phyloP scores from a whole-genome alignment of 148 eudicot species.

The Chenopodium formosanum region DNA sequence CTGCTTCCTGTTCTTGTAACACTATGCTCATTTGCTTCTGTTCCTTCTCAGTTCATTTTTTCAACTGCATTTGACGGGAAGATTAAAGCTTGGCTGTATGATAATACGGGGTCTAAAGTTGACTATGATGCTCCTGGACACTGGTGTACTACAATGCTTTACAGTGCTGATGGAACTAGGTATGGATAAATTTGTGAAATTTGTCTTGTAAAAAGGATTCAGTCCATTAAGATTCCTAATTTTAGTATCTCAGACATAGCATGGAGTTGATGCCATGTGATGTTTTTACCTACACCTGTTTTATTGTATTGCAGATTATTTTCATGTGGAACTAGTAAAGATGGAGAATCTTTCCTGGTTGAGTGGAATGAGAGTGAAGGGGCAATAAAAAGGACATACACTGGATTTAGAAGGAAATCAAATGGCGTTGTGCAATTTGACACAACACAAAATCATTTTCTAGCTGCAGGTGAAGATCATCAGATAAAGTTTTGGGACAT shows the following conservation, averaged over 20 bases:
- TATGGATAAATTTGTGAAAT: constrained; percentile 22
- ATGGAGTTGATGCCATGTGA: neutral
- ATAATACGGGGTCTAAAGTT: constrained; percentile 81
- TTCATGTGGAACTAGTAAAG: constrained; percentile 96
- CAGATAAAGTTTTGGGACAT: constrained; percentile 95
- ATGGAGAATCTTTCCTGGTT: constrained; percentile 82
- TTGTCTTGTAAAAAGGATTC: neutral
- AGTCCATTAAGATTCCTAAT: neutral
- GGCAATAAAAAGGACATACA: constrained; percentile 71
- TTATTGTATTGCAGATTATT: constrained; percentile 52
- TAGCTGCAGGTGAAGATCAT: constrained; percentile 89
- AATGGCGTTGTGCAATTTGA: constrained; percentile 83
- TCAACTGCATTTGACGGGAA: constrained; percentile 95
- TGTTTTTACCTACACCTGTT: neutral
- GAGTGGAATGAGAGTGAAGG: constrained; percentile 99
- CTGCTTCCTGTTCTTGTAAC: constrained; percentile 4
- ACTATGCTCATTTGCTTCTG: constrained; percentile 24
- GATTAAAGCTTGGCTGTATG: constrained; percentile 96
- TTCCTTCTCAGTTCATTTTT: constrained; percentile 67
- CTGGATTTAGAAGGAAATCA: constrained; percentile 76
- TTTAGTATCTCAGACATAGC: neutral
- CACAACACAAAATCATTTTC: constrained; percentile 79
- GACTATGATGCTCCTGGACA: constrained; percentile 97
- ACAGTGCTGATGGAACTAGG: constrained; percentile 95
- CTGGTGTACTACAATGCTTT: constrained; percentile 88